Base-by-base conservation (phyloP, 2,329 filamentous ascomycete species). In the Penicillium glabrum region DNA sequence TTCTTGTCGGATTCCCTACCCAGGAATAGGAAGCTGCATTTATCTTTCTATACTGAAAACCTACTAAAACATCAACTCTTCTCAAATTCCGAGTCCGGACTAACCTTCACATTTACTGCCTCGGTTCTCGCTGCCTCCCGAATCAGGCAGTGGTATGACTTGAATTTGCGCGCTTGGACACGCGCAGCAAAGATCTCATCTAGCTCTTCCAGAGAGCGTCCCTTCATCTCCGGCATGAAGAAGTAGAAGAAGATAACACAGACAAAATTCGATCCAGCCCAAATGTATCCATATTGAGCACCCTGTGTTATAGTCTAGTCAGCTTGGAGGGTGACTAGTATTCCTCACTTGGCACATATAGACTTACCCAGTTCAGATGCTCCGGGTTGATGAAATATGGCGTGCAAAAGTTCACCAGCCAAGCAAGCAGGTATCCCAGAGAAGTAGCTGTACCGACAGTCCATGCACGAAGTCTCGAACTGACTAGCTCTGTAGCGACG, bases 381-480 rank as follows among this genome's bases (percentile, higher is more conserved):
- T 68, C 63, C 2, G 73, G 74, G 51, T 75, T 75, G 53, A 77
- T 75, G 24, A 75, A 74, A 54, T 75, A 77, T 16, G 73, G 74
- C 6, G 73, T 70, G 37, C 71, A 72, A 24, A 75, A 75, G 19
- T 66, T 70, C 7, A 65, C 63, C 19, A 75, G 58, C 72, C 71
- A 75, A 3, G 72, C 69, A 10, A 75, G 66, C 16, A 75, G 59
- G 55, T 74, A 75, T 0, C 70, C 71, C 26, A 75, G 51, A 5
- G 68, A 65, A 8, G 70, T 74, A 3, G 68, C 69, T 16, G 63
- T 69, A 3, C 70, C 72, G 1, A 74, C 69, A 0, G 68, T 75
- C 69, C 69, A 74, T 6, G 72, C 71, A 23, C 72, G 59, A 2
- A 74, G 60, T 21, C 72, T 61, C 10, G 72, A 72, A 51, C 61